Evolutionary conservation across 2,329 filamentous ascomycete species (phyloP), one percentile per base, ranked within the genome.

Genomic region (Fusarium heterosporum): DNA sequence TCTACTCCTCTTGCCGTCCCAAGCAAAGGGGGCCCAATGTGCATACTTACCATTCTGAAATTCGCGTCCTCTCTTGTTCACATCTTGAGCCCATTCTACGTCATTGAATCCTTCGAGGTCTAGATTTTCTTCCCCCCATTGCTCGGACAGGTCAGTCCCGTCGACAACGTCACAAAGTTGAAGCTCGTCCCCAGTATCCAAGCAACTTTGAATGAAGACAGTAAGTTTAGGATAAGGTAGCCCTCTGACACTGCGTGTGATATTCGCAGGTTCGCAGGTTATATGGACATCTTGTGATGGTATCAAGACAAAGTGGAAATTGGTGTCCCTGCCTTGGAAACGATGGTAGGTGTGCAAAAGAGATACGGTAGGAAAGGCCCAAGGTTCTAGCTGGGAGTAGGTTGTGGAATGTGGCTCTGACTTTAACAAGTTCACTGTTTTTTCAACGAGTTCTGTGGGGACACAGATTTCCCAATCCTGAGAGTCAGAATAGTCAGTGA

Each of bases 381-480:
- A 51, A 4, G 47, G 39, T 1, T 51, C 4, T 1, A 32, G 0
- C 10, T 11, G 14, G 13, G 52, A 57, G 10, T 4, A 9, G 0
- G 26, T 12, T 3, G 22, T 22, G 22, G 47, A 34, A n/a, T 52
- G 40, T 26, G 47, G 22, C 13, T 57, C 39, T 26, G 47, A 39
- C 4, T 38, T 9, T n/a, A 57, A 45, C 4, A 57, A 3, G 12
- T 19, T 11, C n/a, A 25, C 32, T 5, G 30, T 30, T n/a, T 52
- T 52, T 3, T 13, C 25, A n/a, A 52, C 2, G 4, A 52, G 17
- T 38, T 57, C 25, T 8, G 47, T 4, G 1, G 54, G 54, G 0
- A 57, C 39, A 25, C 47, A 57, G 11, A 57, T 57, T 25, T 57
- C 54, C 54, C 47, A 52, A 6, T 52, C 0, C 54, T 56, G 6